These are phyloP conservation scores for Trypanosoma congolense DNA, from an alignment of 208 protist genomes.

Conservation along the genomic window DNA sequence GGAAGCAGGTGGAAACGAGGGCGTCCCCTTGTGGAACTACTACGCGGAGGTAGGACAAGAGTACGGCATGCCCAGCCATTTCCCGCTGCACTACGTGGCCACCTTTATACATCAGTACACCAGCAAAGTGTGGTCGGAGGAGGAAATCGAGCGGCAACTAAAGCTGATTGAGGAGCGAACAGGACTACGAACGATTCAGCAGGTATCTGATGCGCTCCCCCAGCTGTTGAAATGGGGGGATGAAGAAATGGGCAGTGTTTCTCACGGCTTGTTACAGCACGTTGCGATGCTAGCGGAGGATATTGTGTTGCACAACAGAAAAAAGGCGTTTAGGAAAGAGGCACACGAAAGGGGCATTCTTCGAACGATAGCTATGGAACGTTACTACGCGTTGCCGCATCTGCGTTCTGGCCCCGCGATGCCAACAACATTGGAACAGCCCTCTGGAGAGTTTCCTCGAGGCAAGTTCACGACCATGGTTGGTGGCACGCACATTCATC, in stretches of 20 bases:
- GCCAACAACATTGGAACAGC: constrained; percentile 40
- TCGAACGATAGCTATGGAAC: constrained; percentile 60
- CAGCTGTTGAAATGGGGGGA: constrained; percentile 26
- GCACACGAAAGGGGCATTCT: constrained; percentile 44
- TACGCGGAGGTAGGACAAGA: constrained; percentile 66
- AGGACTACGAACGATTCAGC: constrained; percentile 44
- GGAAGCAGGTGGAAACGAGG: constrained; percentile 33
- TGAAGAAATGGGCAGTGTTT: constrained; percentile 23
- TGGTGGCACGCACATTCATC: constrained; percentile 38
- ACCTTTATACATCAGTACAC: constrained; percentile 80
- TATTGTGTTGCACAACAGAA: constrained; percentile 49
- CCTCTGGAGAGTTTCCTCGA: constrained; percentile 46
- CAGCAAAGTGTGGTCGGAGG: constrained; percentile 43
- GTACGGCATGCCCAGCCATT: constrained; percentile 62
- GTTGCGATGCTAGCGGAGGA: constrained; percentile 51
- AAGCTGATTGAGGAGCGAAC: constrained; percentile 40
- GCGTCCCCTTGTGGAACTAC: constrained; percentile 69
- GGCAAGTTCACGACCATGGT: constrained; percentile 59
- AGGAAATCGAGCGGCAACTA: constrained; percentile 39
- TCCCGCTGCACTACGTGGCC: constrained; percentile 54
- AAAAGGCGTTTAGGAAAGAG: constrained; percentile 30
- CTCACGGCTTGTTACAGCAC: constrained; percentile 55
- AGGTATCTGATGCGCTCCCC: constrained; percentile 20
- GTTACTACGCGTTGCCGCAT: constrained; percentile 72
- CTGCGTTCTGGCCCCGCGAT: constrained; percentile 48